Percentiles rank a stretch among this genome's conserved stretches.
Evolutionary conservation across 352 stramenopile genomes (phyloP).

Genomic region (Thalassiosira hispida): DNA sequence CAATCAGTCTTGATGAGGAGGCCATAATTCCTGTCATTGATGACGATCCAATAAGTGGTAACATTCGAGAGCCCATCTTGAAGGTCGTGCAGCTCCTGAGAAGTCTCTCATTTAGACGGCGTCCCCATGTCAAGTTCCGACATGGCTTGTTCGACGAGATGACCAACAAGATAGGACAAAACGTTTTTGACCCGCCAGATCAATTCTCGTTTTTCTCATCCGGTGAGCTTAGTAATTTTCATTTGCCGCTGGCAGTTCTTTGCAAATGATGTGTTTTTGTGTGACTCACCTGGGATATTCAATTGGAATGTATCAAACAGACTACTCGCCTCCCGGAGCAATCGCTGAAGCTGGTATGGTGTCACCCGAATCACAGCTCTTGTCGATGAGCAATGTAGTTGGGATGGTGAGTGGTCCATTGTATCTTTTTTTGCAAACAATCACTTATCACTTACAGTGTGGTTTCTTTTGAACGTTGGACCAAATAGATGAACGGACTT

Average conservation of each 20-base stretch:
- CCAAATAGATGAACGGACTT: slow-evolving; percentile 55
- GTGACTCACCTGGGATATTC: too few relatives aligned
- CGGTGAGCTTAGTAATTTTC: too few relatives aligned
- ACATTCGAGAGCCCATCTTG: slow-evolving; percentile 69
- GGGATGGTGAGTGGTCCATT: slow-evolving; percentile 2
- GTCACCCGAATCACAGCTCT: slow-evolving; percentile 40
- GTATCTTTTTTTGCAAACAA: not conserved
- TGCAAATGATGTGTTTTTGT: too few relatives aligned
- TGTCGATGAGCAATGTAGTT: slow-evolving; percentile 4
- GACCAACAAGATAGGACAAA: slow-evolving; percentile 69
- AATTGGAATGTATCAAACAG: too few relatives aligned
- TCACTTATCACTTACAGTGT: not conserved
- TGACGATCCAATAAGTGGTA: slow-evolving; percentile 64
- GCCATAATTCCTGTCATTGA: slow-evolving; percentile 58
- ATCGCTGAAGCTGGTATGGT: slow-evolving; percentile 50
- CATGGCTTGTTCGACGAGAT: slow-evolving; percentile 31
- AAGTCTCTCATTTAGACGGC: slow-evolving; percentile 44
- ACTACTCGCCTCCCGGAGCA: slow-evolving; percentile 56
- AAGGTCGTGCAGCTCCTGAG: slow-evolving; percentile 68
- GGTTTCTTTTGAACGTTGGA: not conserved
- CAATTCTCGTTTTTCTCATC: slow-evolving; percentile 64
- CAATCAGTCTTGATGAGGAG: slow-evolving; percentile 74
- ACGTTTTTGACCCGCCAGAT: slow-evolving; percentile 58
- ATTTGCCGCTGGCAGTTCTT: too few relatives aligned
- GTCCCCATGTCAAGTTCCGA: slow-evolving; percentile 39